Conservation (phyloP, 257 asterid species). For the Plantago elongata region DNA sequence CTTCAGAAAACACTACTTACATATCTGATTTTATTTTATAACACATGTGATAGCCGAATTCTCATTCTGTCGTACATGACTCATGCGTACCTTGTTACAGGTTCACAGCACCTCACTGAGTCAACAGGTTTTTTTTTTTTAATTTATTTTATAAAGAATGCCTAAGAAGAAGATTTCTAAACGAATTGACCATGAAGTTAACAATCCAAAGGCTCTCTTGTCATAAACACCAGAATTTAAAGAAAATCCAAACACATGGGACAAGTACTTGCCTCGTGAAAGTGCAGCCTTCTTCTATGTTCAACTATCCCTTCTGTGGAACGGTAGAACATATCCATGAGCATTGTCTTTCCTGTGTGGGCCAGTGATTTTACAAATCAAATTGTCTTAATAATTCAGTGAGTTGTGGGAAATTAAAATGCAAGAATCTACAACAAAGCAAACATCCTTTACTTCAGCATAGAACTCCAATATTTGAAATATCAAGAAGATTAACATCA, state of each 20-base stretch:
- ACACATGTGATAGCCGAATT: too few relatives aligned
- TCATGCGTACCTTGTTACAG: too few relatives aligned
- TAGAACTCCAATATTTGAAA: slow-evolving; percentile 8
- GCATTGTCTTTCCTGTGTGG: slow-evolving; percentile 92
- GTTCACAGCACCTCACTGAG: too few relatives aligned
- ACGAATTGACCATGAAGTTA: too few relatives aligned
- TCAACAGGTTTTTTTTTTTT: too few relatives aligned
- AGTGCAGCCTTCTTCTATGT: slow-evolving; percentile 90
- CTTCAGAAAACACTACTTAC: neutral
- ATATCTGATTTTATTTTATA: too few relatives aligned
- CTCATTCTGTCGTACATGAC: too few relatives aligned
- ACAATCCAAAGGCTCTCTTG: neutral
- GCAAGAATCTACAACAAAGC: slow-evolving; percentile 23
- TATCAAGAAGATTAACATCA: slow-evolving; percentile 9
- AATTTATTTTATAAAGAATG: too few relatives aligned
- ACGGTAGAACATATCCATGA: slow-evolving; percentile 91
- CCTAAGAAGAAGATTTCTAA: too few relatives aligned
- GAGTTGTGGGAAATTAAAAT: slow-evolving; percentile 4
- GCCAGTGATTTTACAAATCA: slow-evolving; percentile 30
- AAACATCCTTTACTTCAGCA: slow-evolving; percentile 10
- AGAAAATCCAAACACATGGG: neutral
- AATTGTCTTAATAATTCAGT: neutral
- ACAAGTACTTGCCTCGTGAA: slow-evolving; percentile 69
- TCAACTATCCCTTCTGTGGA: slow-evolving; percentile 83
- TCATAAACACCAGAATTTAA: neutral